Evolutionary conservation across 2,329 filamentous ascomycete species (phyloP), one percentile per base, ranked within the genome.

Genomic region (Pyrenophora seminiperda): DNA sequence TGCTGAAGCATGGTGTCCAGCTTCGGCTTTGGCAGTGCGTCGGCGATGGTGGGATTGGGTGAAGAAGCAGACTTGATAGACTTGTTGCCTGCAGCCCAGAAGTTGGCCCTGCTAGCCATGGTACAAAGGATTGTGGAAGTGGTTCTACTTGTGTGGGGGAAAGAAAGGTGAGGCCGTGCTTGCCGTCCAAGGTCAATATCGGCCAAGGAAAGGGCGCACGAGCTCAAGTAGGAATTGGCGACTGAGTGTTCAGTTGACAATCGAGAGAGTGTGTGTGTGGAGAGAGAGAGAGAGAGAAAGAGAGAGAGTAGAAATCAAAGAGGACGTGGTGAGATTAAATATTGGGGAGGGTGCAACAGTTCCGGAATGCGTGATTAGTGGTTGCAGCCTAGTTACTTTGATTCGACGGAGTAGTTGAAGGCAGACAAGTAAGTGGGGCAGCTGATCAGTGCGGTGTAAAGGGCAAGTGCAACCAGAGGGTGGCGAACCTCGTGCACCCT

Each of bases 31-130:
- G 38, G 19, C 10, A 40, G 33, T n/a, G 37, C 32, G 10, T 52
- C 47, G 17, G 31, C 15, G 17, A 36, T 30, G n/a, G 10, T 22
- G 13, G 47, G 27, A 4, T 32, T 18, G 2, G 45, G 17, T 2
- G 39, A 20, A 2, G 17, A 33, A 4, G 47, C 13, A 13, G 51
- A 22, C 36, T 45, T 50, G 13, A 52, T 22, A 2, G 15, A 24
- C 17, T 41, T 40, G n/a, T 34, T 49, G 18, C 36, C 50, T 15
- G 45, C 45, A 32, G 45, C 50, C 46, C 50, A 53, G 40, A 53
- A 49, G 11, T 31, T 34, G n/a, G 17, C 32, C 19, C 32, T 38
- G 5, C 17, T 41, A 10, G 44, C 15, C 45, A 49, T 53, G 17
- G 17, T 41, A 22, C 17, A 7, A 5, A 7, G 6, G 11, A 10